Evolutionary conservation across 257 asterid species (phyloP).

Genomic region (Primulina tabacum): DNA sequence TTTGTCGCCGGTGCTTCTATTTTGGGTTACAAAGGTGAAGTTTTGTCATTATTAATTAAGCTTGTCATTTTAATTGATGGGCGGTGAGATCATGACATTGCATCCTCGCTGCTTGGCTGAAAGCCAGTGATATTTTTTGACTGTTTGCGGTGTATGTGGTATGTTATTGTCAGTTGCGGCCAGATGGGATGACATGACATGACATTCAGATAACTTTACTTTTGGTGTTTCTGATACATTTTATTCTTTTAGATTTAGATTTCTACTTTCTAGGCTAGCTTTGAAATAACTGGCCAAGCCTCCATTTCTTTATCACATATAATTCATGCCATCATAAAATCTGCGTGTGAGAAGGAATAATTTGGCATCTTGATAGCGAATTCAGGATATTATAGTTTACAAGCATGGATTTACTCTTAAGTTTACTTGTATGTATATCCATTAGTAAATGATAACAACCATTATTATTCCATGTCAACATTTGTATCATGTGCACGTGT

Average conservation of each 20-base stretch:
- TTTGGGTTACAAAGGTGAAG: conserved; percentile 79
- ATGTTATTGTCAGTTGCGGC: not conserved
- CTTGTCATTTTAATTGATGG: conserved; percentile 1
- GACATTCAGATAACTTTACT: not conserved
- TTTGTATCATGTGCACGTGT: not conserved
- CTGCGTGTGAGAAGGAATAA: not conserved
- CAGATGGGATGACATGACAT: not conserved
- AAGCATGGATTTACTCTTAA: not conserved
- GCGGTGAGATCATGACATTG: not conserved
- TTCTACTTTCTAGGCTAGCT: conserved; percentile 1
- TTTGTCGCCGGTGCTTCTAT: conserved; percentile 88
- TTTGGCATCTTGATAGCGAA: not conserved
- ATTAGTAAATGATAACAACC: not conserved
- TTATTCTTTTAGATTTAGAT: not conserved
- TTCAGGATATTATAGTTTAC: not conserved
- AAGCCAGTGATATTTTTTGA: not conserved
- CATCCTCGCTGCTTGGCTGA: not conserved
- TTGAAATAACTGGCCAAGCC: conserved; percentile 1
- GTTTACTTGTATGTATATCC: not conserved
- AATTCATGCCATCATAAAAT: not conserved
- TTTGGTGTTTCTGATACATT: not conserved
- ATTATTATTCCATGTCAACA: not conserved
- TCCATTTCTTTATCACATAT: not conserved
- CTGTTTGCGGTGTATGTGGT: conserved; percentile 1
- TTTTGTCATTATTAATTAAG: conserved; percentile 8